Evolutionary conservation across 257 asterid genomes (phyloP), one percentile per base, ranked within the genome.

Genomic region (Gentiana dahurica): DNA sequence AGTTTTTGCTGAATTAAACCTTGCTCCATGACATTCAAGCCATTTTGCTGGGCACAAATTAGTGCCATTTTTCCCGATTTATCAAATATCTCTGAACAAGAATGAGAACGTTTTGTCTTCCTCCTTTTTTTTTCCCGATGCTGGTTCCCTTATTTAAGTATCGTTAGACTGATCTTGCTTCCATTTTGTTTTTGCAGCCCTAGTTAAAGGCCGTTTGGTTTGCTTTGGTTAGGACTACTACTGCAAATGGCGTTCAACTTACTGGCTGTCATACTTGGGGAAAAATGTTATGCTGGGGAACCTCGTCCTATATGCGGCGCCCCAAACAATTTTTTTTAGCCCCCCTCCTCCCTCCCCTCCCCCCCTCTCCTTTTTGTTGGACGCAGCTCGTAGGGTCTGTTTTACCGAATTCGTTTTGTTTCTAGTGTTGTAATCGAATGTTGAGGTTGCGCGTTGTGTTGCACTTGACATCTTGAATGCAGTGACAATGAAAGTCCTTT

Each of bases 181-280:
- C 64, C 7, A 51, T 10, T 41, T 41, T 10, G 24, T 24, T 35
- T 39, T 15, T 68, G 83, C 90, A 77, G 95, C 63, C 84, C 85
- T 59, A 65, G 68, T 36, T 80, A 86, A 76, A 11, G 62, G 62
- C 46, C 58, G 61, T 51, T 11, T 43, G 38, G 12, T 12, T 50
- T 48, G 41, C 3, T 32, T 9, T 44, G 46, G 12, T 5, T 1
- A 24, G 24, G 24, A 24, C 24, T 24, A 24, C 1, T 41, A 41
- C 46, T 41, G 46, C 46, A 41, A 3, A 41, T 5, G 8, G 2
- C 9, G 46, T 10, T 41, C 9, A 7, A 41, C 6, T 10, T 41
- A 12, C 46, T 41, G 6, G 46, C 46, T 41, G 46, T 41, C 46
- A 41, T 41, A 41, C 9, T 41, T 41, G 8, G 3, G 13, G 55